Evolutionary conservation across 1,139 yeast species (phyloP).

Genomic region (Protomyces gravidus): DNA sequence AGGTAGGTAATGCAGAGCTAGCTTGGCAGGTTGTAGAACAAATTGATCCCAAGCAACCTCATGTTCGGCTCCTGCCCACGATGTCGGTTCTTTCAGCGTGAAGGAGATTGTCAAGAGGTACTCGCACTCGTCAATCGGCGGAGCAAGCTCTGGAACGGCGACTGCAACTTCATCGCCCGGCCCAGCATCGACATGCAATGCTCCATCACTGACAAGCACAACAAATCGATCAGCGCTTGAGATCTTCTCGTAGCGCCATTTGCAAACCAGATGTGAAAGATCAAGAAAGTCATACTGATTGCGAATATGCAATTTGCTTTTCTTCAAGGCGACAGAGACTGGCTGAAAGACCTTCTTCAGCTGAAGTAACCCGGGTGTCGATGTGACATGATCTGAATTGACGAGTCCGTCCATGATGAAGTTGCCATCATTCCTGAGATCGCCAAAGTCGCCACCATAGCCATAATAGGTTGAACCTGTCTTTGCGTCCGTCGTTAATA

Average conservation of each 20-base stretch:
- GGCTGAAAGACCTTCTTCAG: conserved; percentile 42
- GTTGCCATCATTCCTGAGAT: conserved; percentile 42
- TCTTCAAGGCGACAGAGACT: conserved; percentile 34
- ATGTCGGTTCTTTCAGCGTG: conserved; percentile 29
- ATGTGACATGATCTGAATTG: conserved; percentile 39
- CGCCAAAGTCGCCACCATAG: conserved; percentile 45
- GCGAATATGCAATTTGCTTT: conserved; percentile 18
- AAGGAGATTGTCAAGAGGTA: conserved; percentile 34
- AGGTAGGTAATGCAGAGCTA: not conserved
- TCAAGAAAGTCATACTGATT: conserved; percentile 33
- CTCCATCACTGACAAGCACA: not conserved
- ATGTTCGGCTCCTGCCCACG: conserved; percentile 38
- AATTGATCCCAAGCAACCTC: conserved; percentile 40
- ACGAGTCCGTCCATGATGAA: conserved; percentile 44
- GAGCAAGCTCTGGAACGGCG: not conserved
- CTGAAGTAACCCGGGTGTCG: conserved; percentile 43
- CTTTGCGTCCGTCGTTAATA: conserved; percentile 33
- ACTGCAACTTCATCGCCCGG: not conserved
- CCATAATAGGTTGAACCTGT: conserved; percentile 36
- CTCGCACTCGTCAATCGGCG: conserved; percentile 7
- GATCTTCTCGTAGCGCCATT: conserved; percentile 26
- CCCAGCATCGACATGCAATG: not conserved
- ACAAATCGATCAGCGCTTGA: not conserved
- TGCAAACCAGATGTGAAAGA: conserved; percentile 31
- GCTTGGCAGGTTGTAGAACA: conserved; percentile 1